Percentiles rank a stretch among this genome's conserved stretches.
Conservation (phyloP, 805 yeast genomes). For the Dipodascopsis tothii region DNA sequence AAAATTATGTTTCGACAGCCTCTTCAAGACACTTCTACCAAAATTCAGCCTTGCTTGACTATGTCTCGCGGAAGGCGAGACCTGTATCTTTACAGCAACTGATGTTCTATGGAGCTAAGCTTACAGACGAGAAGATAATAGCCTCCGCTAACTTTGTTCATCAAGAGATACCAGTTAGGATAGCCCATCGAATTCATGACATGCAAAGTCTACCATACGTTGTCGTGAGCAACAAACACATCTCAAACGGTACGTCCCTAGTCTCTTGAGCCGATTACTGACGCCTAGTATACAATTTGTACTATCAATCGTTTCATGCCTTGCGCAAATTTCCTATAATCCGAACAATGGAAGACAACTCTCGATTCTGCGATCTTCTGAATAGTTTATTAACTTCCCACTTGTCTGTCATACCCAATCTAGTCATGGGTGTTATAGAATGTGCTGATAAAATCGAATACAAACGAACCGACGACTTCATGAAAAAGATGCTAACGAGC, state of each 20-base stretch:
- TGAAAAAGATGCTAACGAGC: slow-evolving; percentile 63
- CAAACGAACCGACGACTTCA: slow-evolving; percentile 57
- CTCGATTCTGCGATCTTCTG: slow-evolving; percentile 57
- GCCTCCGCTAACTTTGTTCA: slow-evolving; percentile 84
- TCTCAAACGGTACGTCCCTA: slow-evolving; percentile 42
- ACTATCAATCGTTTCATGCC: slow-evolving; percentile 78
- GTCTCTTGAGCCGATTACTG: neutral
- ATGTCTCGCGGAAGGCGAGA: slow-evolving; percentile 63
- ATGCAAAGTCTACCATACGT: slow-evolving; percentile 77
- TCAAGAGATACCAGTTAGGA: slow-evolving; percentile 72
- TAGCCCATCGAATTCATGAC: slow-evolving; percentile 71
- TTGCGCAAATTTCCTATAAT: slow-evolving; percentile 69
- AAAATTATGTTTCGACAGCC: slow-evolving; percentile 12
- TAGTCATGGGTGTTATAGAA: slow-evolving; percentile 89
- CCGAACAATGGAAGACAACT: slow-evolving; percentile 65
- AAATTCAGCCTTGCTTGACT: slow-evolving; percentile 56
- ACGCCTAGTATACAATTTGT: slow-evolving; percentile 64
- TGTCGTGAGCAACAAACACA: slow-evolving; percentile 75
- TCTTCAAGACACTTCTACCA: slow-evolving; percentile 75
- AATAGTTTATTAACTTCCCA: slow-evolving; percentile 63
- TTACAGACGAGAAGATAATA: slow-evolving; percentile 69
- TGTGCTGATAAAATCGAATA: slow-evolving; percentile 53
- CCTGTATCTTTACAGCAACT: slow-evolving; percentile 86
- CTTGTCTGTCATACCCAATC: slow-evolving; percentile 71
- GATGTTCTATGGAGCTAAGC: slow-evolving; percentile 76